Evolutionary conservation across 2,329 filamentous ascomycete species (phyloP).

Genomic region (Colletotrichum sansevieriae): DNA sequence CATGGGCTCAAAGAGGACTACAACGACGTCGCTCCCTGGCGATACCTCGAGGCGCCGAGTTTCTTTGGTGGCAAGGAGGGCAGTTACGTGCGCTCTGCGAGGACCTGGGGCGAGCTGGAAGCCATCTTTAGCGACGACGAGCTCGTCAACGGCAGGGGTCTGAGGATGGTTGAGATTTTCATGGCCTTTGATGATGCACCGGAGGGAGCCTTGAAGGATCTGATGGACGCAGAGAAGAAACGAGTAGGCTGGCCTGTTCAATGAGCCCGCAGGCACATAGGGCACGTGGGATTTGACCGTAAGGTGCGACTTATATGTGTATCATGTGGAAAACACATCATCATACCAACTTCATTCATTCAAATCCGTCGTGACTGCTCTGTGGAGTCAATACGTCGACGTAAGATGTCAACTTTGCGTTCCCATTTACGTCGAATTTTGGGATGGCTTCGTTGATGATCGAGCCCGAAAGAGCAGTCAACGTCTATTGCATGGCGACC

Average conservation of each 20-base stretch:
- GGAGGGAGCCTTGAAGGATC: background rate
- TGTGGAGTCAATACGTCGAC: too few species aligned
- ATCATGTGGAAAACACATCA: too few species aligned
- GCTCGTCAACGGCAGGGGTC: slow-evolving; percentile 43
- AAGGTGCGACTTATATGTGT: too few species aligned
- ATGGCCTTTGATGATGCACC: slow-evolving; percentile 43
- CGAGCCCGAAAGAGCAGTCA: background rate
- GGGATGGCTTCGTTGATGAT: too few species aligned
- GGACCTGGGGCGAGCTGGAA: slow-evolving; percentile 61
- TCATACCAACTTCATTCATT: too few species aligned
- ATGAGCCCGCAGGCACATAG: too few species aligned
- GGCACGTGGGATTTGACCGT: too few species aligned
- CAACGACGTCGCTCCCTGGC: slow-evolving; percentile 68
- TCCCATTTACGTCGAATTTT: too few species aligned
- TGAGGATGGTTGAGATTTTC: slow-evolving; percentile 52
- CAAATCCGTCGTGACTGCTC: background rate
- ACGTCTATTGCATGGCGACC: too few species aligned
- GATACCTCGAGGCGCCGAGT: slow-evolving; percentile 61
- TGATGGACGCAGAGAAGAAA: background rate
- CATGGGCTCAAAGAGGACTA: slow-evolving; percentile 66
- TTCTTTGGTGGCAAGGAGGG: slow-evolving; percentile 59
- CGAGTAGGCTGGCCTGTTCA: background rate
- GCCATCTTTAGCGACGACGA: slow-evolving; percentile 46
- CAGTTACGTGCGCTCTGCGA: slow-evolving; percentile 51
- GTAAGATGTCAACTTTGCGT: too few species aligned